A percentile compares a stretch with the other conserved stretches of the same genome.
Evolutionary conservation across 805 yeast genomes (phyloP).

Genomic region (Candida boidinii): DNA sequence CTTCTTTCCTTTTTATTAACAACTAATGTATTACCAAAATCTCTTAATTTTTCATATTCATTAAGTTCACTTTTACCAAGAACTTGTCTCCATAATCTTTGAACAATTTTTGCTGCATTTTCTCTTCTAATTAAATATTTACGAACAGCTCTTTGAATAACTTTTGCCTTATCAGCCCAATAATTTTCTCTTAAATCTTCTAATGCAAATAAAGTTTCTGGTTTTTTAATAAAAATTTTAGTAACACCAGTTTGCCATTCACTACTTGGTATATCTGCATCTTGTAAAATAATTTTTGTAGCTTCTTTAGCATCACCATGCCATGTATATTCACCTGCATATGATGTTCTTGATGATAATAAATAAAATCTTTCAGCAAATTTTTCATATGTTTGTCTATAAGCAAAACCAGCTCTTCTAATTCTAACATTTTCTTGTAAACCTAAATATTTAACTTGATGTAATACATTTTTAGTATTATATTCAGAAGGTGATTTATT

Average conservation of each 20-base stretch:
- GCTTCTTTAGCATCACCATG: conserved; percentile 46
- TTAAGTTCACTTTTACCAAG: conserved; percentile 76
- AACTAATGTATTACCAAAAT: conserved; percentile 66
- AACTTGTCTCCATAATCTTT: conserved; percentile 73
- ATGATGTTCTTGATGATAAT: conserved; percentile 81
- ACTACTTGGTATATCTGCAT: conserved; percentile 58
- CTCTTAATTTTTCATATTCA: conserved; percentile 76
- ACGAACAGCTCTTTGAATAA: conserved; percentile 97
- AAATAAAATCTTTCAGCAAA: conserved; percentile 91
- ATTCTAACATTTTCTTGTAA: conserved; percentile 94
- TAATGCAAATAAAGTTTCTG: conserved; percentile 90
- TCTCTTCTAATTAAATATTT: conserved; percentile 69
- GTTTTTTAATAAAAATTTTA: conserved; percentile 91
- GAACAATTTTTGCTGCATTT: conserved; percentile 78
- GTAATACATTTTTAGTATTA: conserved; percentile 82
- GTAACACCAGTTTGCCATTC: conserved; percentile 91
- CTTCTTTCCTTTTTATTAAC: conserved; percentile 83
- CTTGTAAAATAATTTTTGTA: conserved; percentile 38
- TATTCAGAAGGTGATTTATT: conserved; percentile 85
- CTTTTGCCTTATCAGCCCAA: conserved; percentile 97
- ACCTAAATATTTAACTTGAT: conserved; percentile 93
- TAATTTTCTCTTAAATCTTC: conserved; percentile 95
- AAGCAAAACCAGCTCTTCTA: conserved; percentile 98
- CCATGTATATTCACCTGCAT: conserved; percentile 72
- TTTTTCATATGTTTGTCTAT: conserved; percentile 92